Base-by-base conservation (phyloP, 805 yeast genomes). In the Candida ulmi region DNA sequence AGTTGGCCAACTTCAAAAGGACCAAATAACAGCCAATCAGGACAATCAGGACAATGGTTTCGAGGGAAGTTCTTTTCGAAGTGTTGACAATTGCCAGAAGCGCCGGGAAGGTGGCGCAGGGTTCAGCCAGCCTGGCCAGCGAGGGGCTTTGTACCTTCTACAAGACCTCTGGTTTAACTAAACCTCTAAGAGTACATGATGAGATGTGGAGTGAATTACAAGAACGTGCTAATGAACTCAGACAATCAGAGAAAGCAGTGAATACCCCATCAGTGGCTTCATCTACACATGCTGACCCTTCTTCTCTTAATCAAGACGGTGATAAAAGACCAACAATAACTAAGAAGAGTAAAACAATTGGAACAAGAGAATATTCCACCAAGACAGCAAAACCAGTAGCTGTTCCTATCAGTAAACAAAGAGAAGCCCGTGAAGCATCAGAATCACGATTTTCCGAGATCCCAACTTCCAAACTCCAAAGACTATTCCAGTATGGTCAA, bases 401-500 rank as follows among this genome's bases (percentile, higher is more conserved):
- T 2, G 42, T 46, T 6, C 24, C 24, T 7, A 21, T 21, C 6
- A 21, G 24, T 21, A 6, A 6, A 6, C 6, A 21, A 21, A 21
- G 24, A 21, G 24, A 21, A 21, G 24, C 24, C 6, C 6, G 24
- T 7, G 24, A 21, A 21, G 24, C 24, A 21, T 6, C 6, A 21
- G 73, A 74, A 44, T 60, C 78, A 72, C 61, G 76, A 27, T 72
- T 72, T 39, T 76, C 93, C 2, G 76, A 84, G 33, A 93, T 93
- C 15, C 99, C 99, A 3, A 71, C 90, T 16, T 75, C 95, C 1
- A 76, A 96, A 52, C 61, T 93, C n/a, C 86, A 88, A 17, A 71
- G 99, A 44, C 71, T 93, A 36, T 88, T 88, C 57, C 99, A 93
- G 62, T 93, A 90, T 58, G 97, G 98, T 9, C 69, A 86, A 2